These are phyloP conservation scores for Exophiala spinifera DNA, from an alignment of 2,329 filamentous ascomycete species.

Conservation along the genomic window DNA sequence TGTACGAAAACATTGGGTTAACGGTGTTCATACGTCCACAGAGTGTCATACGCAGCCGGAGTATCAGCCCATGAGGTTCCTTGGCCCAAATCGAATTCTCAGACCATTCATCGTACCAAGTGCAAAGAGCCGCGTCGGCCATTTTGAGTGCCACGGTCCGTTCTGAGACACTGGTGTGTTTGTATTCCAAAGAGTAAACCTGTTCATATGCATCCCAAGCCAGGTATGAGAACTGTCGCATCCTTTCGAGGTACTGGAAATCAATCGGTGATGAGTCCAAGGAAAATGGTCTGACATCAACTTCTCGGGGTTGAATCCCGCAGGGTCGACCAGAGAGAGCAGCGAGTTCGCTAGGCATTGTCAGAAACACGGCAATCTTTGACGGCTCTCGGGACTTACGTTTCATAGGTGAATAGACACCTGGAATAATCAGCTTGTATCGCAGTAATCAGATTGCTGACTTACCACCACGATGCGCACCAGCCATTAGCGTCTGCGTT, in stretches of 20 bases:
- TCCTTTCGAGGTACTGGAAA: constrained; percentile 17
- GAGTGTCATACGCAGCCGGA: neutral
- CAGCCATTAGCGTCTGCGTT: neutral
- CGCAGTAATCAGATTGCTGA: no score
- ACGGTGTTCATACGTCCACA: no score
- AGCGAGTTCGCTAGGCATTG: constrained; percentile 2
- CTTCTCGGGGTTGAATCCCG: constrained; percentile 7
- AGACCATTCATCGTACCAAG: constrained; percentile 13
- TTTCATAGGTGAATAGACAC: neutral
- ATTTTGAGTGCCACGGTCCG: constrained; percentile 6
- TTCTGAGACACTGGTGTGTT: constrained; percentile 1
- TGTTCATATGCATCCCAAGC: constrained; percentile 14
- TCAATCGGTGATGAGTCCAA: constrained; percentile 44
- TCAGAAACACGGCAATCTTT: no score
- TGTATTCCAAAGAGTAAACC: constrained; percentile 13
- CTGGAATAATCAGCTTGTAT: neutral
- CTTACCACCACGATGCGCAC: constrained; percentile 1
- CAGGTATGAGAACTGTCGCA: constrained; percentile 16
- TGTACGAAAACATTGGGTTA: no score
- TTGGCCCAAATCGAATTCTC: constrained; percentile 3
- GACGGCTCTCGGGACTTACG: no score
- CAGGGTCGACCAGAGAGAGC: constrained; percentile 10
- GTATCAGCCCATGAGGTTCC: constrained; percentile 15
- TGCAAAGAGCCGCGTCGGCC: constrained; percentile 1
- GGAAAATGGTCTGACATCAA: constrained; percentile 66